Base-by-base conservation (phyloP, 495 filamentous ascomycete genomes). In the Xylaria grammica region DNA sequence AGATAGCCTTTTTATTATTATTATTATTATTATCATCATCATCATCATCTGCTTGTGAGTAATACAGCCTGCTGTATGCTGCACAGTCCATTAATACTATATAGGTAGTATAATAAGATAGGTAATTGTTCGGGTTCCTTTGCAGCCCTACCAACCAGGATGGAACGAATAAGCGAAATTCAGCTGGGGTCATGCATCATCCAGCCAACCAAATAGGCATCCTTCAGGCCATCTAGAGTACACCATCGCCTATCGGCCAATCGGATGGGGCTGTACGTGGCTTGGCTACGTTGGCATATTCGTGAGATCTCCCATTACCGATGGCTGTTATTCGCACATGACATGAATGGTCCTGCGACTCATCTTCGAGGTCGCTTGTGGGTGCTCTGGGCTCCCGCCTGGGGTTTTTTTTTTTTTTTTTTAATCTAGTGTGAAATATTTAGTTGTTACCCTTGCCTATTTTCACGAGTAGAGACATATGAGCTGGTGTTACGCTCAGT, bases 131-230 rank as follows among this genome's bases (percentile, higher is more conserved):
- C 19, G 26, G 17, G n/a, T 2, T n/a, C 13, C 46, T 48, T 24
- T 42, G 48, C 59, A 62, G 57, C 57, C 57, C 57, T 62, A 62
- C 46, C 46, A 29, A 62, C 46, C 59, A 40, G 36, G 26, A 29
- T 48, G 27, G 34, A 3, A 34, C 15, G n/a, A 38, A 29, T 51
- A 60, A 60, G 45, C 58, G 45, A 60, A 32, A 60, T 60, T 40
- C 45, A n/a, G 20, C 30, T 11, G 26, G 44, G 56, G n/a, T 36
- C 13, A 19, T 17, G 19, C 42, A 60, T 4, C 29, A 7, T 5
- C 32, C 40, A 45, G 26, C 40, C 36, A 56, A n/a, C 36, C 36
- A 27, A 36, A 15, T n/a, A 24, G 30, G 30, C 30, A 36, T 38
- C 19, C 51, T 3, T 38, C n/a, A 22, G 9, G 36, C n/a, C 11